Evolutionary conservation across 177 flowering plant genomes (phyloP), one percentile per base, ranked within the genome.

Genomic region (Vitis hybrid): DNA sequence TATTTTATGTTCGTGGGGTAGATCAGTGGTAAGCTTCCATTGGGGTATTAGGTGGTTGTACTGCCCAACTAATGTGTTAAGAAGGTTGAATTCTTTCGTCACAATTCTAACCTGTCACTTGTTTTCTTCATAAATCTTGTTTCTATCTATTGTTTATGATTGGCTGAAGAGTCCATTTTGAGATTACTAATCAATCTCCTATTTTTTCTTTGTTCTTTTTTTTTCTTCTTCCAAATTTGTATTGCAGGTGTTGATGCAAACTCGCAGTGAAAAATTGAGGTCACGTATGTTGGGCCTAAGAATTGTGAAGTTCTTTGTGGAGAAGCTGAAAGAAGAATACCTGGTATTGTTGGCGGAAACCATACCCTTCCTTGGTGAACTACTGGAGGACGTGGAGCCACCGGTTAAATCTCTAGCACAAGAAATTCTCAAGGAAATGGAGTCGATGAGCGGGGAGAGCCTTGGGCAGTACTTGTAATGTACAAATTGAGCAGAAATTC

Each of bases 161-260:
- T 30, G 32, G 32, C 5, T 30, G 32, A 4, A 30, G 32, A 30
- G 32, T 0, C 32, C 32, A 30, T 30, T 30, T 30, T 30, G 32
- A 30, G 32, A 30, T 30, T 30, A 30, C 32, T 30, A 30, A 30
- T 30, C 5, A 30, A 30, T 30, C 32, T 30, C 32, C 32, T 30
- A 30, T 4, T 30, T 30, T 30, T 30, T 4, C 32, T 0, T 30
- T 30, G 32, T 30, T 30, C 32, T 30, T 30, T 30, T 27, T 27
- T 27, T 30, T 3, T 4, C n/a, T 30, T 3, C 32, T 30, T 30
- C 32, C 32, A 30, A 30, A 30, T 30, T 30, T 30, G 32, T 30
- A 30, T 60, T 79, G 67, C 83, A 94, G 99, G 97, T 93, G 27
- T 74, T 91, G 82, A 88, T 94, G 94, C 98, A 89, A 80, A 93